These are phyloP conservation scores for Kernera saxatilis DNA, from an alignment of 345 rosid species.

Conservation along the genomic window DNA sequence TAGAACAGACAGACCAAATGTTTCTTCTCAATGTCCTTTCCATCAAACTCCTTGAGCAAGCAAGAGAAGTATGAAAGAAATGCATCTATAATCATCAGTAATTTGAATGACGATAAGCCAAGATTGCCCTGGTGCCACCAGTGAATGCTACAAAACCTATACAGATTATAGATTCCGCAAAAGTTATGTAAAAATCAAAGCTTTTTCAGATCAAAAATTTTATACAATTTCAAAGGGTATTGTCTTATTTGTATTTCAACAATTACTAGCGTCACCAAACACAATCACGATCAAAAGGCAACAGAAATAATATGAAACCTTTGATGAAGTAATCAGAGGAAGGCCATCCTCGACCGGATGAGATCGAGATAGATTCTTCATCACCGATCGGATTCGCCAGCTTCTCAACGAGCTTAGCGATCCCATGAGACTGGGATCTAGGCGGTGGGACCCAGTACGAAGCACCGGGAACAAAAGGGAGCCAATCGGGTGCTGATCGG, in stretches of 20 bases:
- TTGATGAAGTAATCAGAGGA: slow-evolving; percentile 75
- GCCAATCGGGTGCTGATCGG: slow-evolving; percentile 97
- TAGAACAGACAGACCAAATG: not conserved
- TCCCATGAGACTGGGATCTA: slow-evolving; percentile 49
- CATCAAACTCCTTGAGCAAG: not conserved
- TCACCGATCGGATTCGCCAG: slow-evolving; percentile 54
- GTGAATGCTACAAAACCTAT: not conserved
- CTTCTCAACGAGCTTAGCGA: slow-evolving; percentile 71
- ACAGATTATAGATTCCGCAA: not conserved
- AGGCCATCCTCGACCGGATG: slow-evolving; percentile 81
- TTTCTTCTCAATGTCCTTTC: not conserved
- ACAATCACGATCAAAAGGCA: not conserved
- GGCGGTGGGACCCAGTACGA: slow-evolving; percentile 97
- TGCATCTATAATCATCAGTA: not conserved
- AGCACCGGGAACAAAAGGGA: slow-evolving; percentile 84
- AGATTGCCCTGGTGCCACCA: not conserved
- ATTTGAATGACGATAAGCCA: not conserved
- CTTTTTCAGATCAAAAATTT: not conserved
- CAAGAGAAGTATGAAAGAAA: not conserved
- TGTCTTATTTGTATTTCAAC: not conserved
- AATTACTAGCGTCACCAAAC: not conserved
- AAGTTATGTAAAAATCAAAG: not conserved
- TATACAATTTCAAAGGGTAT: not conserved
- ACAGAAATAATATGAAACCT: slow-evolving; percentile 34
- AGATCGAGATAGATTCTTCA: slow-evolving; percentile 51